Percentiles rank a stretch among this genome's conserved stretches.
phyloP scores from a whole-genome alignment of 768 basidiomycete genomes.

The Lentinula raphanica region DNA sequence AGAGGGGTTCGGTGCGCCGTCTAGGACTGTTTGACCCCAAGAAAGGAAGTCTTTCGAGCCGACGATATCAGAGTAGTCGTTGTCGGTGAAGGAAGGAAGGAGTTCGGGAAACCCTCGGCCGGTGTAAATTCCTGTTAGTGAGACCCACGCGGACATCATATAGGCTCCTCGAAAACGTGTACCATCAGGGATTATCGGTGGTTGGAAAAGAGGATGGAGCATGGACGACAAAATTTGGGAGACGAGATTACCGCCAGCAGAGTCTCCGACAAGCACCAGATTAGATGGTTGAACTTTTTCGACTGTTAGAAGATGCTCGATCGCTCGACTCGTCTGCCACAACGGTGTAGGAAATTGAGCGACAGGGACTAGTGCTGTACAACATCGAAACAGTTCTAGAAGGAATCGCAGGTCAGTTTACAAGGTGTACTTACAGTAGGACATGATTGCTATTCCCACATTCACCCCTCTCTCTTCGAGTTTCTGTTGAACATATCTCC shows the following conservation, averaged over 20 bases:
- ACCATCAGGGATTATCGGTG: slow-evolving; percentile 10
- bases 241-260: slow-evolving; percentile 16
- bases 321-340: slow-evolving; percentile 10
- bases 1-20: slow-evolving; percentile 19
- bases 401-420: neutral
- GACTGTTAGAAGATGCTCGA: slow-evolving; percentile 15
- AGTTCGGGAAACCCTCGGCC: slow-evolving; percentile 1
- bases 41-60: slow-evolving; percentile 5
- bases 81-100: slow-evolving; percentile 17
- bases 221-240: slow-evolving; percentile 15
- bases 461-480: neutral
- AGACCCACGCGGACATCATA: slow-evolving; percentile 28
- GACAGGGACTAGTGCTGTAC: slow-evolving; percentile 12
- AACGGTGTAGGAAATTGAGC: slow-evolving; percentile 14
- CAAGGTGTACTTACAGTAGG: slow-evolving; percentile 8
- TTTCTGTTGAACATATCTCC: slow-evolving; percentile 3
- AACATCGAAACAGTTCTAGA: neutral
- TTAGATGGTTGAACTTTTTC: slow-evolving; percentile 13
- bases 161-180: slow-evolving; percentile 26
- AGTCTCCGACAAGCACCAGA: slow-evolving; percentile 15
- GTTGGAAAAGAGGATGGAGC: slow-evolving; percentile 15
- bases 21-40: slow-evolving; percentile 18
- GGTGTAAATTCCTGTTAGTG: slow-evolving; percentile 11
- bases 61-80: slow-evolving; percentile 24
- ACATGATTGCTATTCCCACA: slow-evolving; percentile 8